Conservation (phyloP, 2,329 filamentous ascomycete species). For the Xylariaceae sp. region DNA sequence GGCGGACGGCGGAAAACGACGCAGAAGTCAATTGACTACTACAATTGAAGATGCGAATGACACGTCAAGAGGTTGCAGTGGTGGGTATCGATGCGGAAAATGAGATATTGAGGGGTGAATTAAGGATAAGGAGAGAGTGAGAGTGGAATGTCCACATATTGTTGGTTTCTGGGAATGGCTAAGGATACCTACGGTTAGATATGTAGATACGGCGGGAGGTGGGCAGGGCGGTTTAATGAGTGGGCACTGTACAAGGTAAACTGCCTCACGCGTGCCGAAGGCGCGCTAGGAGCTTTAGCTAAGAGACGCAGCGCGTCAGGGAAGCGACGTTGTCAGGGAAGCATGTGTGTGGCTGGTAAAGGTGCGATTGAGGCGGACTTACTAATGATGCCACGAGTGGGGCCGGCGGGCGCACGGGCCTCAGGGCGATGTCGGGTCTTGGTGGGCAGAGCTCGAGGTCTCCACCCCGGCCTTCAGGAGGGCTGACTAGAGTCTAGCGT, state of each 20-base stretch:
- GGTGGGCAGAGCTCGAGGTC: neutral
- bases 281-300: constrained; percentile 23
- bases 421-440: neutral
- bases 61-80: neutral
- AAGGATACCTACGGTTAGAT: neutral
- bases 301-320: constrained; percentile 22
- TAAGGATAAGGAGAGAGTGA: constrained; percentile 7
- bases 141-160: constrained; percentile 16
- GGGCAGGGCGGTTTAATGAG: constrained; percentile 23
- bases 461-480: constrained; percentile 8
- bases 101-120: constrained; percentile 7
- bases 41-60: constrained; percentile 1
- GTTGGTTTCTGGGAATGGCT: constrained; percentile 13
- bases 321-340: constrained; percentile 18
- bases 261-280: constrained; percentile 19
- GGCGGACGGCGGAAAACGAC: neutral
- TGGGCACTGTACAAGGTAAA: constrained; percentile 19
- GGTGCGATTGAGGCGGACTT: neutral
- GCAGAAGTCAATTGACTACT: neutral
- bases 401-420: constrained; percentile 14
- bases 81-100: constrained; percentile 5
- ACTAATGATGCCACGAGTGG: constrained; percentile 3
- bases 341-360: constrained; percentile 14
- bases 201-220: constrained; percentile 13
- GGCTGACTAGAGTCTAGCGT: neutral